Percentiles rank a stretch among this genome's conserved stretches.
Conservation (phyloP, 805 yeast genomes). For the Candida yuanshanica region DNA sequence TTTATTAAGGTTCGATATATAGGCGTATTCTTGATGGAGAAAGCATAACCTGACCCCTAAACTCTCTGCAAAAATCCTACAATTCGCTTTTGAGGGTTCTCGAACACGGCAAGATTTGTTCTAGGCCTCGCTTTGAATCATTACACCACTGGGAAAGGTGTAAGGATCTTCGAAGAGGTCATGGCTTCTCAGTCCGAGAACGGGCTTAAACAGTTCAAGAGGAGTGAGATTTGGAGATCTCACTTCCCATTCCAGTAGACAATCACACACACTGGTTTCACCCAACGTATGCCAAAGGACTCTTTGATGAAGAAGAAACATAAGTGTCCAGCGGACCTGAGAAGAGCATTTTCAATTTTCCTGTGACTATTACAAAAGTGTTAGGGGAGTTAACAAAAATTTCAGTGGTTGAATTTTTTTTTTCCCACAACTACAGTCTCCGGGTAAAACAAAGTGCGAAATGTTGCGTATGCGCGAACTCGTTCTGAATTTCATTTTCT, state of each 20-base stretch:
- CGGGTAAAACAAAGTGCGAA: background rate
- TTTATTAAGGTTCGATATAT: background rate
- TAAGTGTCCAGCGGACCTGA: no score
- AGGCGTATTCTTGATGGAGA: slow-evolving; percentile 1
- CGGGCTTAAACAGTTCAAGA: no score
- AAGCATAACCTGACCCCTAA: slow-evolving; percentile 2
- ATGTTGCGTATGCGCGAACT: background rate
- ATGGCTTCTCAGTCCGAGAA: no score
- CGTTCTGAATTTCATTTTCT: background rate
- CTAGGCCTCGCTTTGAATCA: slow-evolving; percentile 45
- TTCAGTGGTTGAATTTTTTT: background rate
- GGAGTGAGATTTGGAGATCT: no score
- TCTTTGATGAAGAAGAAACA: slow-evolving; percentile 4
- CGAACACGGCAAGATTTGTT: slow-evolving; percentile 16
- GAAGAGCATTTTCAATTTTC: no score
- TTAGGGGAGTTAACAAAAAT: background rate
- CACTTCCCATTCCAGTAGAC: no score
- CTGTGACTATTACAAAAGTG: no score
- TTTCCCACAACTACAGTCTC: background rate
- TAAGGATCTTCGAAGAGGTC: slow-evolving; percentile 44
- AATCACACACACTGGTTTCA: background rate
- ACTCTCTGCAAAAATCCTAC: slow-evolving; percentile 17
- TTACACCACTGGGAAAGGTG: slow-evolving; percentile 32
- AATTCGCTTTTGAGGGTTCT: slow-evolving; percentile 12
- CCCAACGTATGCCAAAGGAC: slow-evolving; percentile 3